Evolutionary conservation across 2,329 filamentous ascomycete species (phyloP), one percentile per base, ranked within the genome.

Genomic region (Pyrenochaeta sp.): DNA sequence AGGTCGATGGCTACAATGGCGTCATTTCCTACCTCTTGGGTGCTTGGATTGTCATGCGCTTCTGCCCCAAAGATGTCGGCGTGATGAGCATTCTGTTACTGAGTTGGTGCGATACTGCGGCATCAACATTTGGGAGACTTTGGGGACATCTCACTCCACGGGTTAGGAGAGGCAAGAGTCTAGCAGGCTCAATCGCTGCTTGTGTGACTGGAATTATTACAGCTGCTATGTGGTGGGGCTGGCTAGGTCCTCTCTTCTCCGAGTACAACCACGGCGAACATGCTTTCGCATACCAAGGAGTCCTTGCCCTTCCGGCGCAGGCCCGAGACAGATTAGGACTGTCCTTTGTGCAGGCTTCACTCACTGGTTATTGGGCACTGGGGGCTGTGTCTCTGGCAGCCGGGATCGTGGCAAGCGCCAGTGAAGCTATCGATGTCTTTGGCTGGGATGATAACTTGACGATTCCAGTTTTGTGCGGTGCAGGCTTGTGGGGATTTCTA

Each of bases 401-500:
- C 6, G 94, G 94, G n/a, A 73, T 97, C 29, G 84, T 93, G 39
- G 94, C 91, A 28, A 90, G 91, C 43, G 85, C 86, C 30, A 96
- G 91, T 64, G 94, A 99, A 73, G 88, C 93, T 11, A 80, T 96
- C 31, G 91, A 99, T 73, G 65, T 97, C 0, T 96, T 91, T 68
- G 90, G 91, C 34, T 92, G 90, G 88, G 94, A 99, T 65, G 94
- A 99, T 74, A 99, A 99, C 72, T 77, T 99, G 60, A 97, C 93
- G 35, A 99, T 99, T 71, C 94, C 94, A 2, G 85, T 96, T 18
- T 78, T 99, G 35, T 96, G 90, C 67, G 91, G 92, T 17, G 74
- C 90, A 31, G 92, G 92, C 6, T 85, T 99, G 49, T 96, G 89
- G 87, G 88, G 87, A 0, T 96, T 99, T 70, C 79, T 97, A 61